Base-by-base conservation (phyloP, 2,329 filamentous ascomycete species). In the Catunica adiposa region DNA sequence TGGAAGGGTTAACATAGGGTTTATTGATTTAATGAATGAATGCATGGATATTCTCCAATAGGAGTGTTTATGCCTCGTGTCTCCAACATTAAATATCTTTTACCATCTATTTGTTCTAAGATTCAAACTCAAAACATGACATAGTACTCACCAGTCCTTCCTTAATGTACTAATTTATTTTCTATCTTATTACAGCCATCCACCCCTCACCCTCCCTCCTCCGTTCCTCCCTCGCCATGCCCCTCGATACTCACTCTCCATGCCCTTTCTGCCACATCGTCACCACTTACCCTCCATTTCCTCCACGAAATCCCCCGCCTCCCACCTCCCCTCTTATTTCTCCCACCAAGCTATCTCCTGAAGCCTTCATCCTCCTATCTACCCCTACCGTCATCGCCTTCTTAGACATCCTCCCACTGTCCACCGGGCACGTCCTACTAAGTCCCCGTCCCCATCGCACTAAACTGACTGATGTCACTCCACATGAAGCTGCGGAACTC, bases 381-480 rank as follows among this genome's bases (percentile, higher is more conserved):
- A 92, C 86, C 0, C 80, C 80, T 1, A 68, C 81, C 59, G 79
- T 92, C 26, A 71, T 97, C 60, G 89, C 89, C 44, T 97, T 97
- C 69, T 76, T 97, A 62, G 90, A 97, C 70, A 95, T 96, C 64
- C 78, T 94, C 72, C 92, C 92, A 0, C 79, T 97, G 53, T 84
- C 86, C 0, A 74, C 74, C 0, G 89, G 89, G 1, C 90, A 97
- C 72, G 69, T 96, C 5, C 77, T 97, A 0, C 76, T 97, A 34
- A 86, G 84, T 55, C 85, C 89, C 7, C 78, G 92, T 42, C 65
- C 71, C 37, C 92, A 97, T 71, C 78, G 81, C 56, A 78, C 82
- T 60, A 94, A 89, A 66, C 73, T 96, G 38, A 82, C 79, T 2
- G 84, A 89, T 64, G 46, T 48, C 4, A 38, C 17, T 17, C 69